These are phyloP conservation scores for Boletus sensibilis DNA, from an alignment of 768 basidiomycete genomes.

Conservation along the genomic window DNA sequence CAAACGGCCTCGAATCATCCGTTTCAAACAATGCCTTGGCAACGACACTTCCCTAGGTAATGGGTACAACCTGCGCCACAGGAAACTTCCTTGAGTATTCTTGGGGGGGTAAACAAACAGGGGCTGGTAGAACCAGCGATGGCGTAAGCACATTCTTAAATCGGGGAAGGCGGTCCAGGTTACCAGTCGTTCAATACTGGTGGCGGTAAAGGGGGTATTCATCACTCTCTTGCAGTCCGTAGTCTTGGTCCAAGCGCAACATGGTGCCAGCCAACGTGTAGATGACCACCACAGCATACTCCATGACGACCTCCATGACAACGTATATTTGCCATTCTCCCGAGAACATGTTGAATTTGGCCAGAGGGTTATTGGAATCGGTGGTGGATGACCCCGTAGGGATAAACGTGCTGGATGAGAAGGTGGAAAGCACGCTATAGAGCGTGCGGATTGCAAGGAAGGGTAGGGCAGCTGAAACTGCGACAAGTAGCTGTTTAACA, in stretches of 20 bases:
- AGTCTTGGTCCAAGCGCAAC: conserved; percentile 35
- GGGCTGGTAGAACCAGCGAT: background rate
- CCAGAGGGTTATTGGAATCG: conserved; percentile 33
- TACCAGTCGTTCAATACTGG: conserved; percentile 17
- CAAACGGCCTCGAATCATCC: background rate
- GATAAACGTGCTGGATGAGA: conserved; percentile 45
- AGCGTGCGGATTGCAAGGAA: conserved; percentile 49
- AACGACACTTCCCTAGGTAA: background rate
- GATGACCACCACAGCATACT: conserved; percentile 49
- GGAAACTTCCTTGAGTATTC: background rate
- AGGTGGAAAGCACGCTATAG: conserved; percentile 58
- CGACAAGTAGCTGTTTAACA: conserved; percentile 49
- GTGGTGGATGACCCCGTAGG: conserved; percentile 27
- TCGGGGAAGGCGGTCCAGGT: background rate
- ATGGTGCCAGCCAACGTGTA: conserved; percentile 36
- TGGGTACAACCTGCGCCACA: background rate
- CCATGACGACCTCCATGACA: conserved; percentile 58
- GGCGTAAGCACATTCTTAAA: background rate
- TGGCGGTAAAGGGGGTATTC: conserved; percentile 38
- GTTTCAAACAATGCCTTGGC: background rate
- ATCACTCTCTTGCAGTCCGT: conserved; percentile 21
- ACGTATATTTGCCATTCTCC: conserved; percentile 61
- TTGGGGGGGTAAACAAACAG: background rate
- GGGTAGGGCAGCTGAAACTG: conserved; percentile 54
- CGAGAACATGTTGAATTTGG: conserved; percentile 54